Conservation (phyloP, 164 flowering plant species). For the Paratinospora sagittata region DNA sequence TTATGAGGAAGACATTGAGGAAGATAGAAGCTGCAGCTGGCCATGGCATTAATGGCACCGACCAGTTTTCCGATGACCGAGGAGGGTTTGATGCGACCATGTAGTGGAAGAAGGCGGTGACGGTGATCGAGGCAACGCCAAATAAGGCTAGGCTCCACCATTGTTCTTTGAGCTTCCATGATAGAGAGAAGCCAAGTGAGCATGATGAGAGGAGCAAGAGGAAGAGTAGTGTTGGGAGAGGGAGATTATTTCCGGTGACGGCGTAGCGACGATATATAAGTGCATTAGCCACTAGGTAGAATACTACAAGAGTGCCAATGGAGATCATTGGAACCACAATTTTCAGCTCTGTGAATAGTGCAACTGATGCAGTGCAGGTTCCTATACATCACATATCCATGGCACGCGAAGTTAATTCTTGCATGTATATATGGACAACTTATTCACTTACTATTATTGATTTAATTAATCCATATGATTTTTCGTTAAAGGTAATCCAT, state of each 20-base stretch:
- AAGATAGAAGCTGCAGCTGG: constrained; percentile 63
- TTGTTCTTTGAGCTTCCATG: constrained; percentile 48
- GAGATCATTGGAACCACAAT: constrained; percentile 62
- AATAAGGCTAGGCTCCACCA: constrained; percentile 44
- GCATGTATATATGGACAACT: no score
- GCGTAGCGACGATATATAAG: constrained; percentile 56
- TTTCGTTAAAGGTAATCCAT: no score
- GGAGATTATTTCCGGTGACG: constrained; percentile 27
- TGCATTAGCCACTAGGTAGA: constrained; percentile 84
- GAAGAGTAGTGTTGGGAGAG: constrained; percentile 46
- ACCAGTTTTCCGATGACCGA: constrained; percentile 32
- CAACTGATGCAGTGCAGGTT: constrained; percentile 67
- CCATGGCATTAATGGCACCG: constrained; percentile 90
- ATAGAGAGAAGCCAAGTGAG: constrained; percentile 54
- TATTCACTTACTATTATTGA: no score
- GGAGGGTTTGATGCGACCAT: constrained; percentile 19
- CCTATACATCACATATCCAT: no score
- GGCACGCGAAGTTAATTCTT: no score
- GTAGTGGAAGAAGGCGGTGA: constrained; percentile 45
- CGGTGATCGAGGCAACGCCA: constrained; percentile 30
- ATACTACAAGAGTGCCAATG: constrained; percentile 70
- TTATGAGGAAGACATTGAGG: constrained; percentile 69
- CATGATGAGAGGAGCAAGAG: constrained; percentile 48
- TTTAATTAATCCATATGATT: no score
- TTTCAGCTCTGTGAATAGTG: constrained; percentile 70